Conservation (phyloP, 1,284 basidiomycete genomes). For the Cryptococcus sp. region DNA sequence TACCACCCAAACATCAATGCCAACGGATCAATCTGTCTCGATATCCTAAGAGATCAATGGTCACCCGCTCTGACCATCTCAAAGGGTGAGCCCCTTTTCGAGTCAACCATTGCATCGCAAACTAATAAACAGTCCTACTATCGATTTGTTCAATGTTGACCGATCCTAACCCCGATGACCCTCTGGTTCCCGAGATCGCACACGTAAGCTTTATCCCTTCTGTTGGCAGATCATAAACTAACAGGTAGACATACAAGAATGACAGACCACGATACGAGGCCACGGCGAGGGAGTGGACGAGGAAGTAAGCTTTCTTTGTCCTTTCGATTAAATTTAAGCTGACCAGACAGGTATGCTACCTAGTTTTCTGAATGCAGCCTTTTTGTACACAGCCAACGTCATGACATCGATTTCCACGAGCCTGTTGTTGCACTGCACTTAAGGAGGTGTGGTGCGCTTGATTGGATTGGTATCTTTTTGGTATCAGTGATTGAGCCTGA, state of each 20-base stretch:
- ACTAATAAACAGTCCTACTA: conserved; percentile 62
- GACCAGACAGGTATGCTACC: background rate
- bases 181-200: conserved; percentile 58
- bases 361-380: background rate
- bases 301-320: conserved; percentile 62
- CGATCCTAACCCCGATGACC: conserved; percentile 95
- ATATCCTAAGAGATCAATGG: conserved; percentile 97
- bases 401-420: too few relatives aligned
- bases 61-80: conserved; percentile 97
- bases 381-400: background rate
- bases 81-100: conserved; percentile 63
- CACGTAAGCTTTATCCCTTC: conserved; percentile 43
- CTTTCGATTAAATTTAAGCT: background rate
- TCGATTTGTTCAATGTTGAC: conserved; percentile 97
- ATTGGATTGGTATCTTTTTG: too few relatives aligned
- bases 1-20: conserved; percentile 61
- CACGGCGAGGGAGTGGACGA: conserved; percentile 93
- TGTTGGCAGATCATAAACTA: background rate
- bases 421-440: too few relatives aligned
- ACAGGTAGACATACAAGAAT: conserved; percentile 81
- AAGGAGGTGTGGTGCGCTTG: too few relatives aligned
- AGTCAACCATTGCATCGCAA: background rate
- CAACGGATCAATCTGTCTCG: conserved; percentile 92
- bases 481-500: too few relatives aligned
- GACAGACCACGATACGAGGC: conserved; percentile 89